A percentile compares a stretch with the other conserved stretches of the same genome.
Evolutionary conservation across 345 rosid genomes (phyloP).

Genomic region (Gossypium turneri): DNA sequence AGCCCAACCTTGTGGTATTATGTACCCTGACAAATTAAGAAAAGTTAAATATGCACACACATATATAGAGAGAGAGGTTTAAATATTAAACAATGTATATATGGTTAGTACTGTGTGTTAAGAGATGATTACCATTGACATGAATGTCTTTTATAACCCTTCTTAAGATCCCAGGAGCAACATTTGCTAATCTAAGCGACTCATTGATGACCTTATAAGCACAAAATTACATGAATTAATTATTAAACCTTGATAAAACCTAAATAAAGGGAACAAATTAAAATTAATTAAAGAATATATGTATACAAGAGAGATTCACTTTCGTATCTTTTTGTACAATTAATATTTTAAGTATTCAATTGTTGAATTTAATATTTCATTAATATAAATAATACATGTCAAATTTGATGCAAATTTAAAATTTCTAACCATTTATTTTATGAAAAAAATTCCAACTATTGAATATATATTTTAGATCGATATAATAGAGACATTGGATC

Average conservation of each 20-base stretch:
- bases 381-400: too few relatives aligned
- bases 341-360: too few relatives aligned
- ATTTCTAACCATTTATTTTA: too few relatives aligned
- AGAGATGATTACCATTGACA: constrained; percentile 18
- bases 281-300: background rate
- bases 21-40: constrained; percentile 18
- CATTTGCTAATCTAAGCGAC: constrained; percentile 20
- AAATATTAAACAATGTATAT: background rate
- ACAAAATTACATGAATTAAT: background rate
- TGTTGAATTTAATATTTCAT: too few relatives aligned
- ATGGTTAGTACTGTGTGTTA: background rate
- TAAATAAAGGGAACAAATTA: background rate
- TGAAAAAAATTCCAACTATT: too few relatives aligned
- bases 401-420: too few relatives aligned
- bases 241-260: background rate
- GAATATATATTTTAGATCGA: too few relatives aligned
- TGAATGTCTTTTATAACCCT: constrained; percentile 15
- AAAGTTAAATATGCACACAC: background rate
- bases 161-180: constrained; percentile 24
- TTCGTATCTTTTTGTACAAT: too few relatives aligned
- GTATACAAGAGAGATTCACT: too few relatives aligned
- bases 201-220: constrained; percentile 20
- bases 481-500: too few relatives aligned
- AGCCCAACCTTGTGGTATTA: constrained; percentile 31
- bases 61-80: background rate